Evolutionary conservation across 768 basidiomycete genomes (phyloP).

Genomic region (Naganishia onofrii): DNA sequence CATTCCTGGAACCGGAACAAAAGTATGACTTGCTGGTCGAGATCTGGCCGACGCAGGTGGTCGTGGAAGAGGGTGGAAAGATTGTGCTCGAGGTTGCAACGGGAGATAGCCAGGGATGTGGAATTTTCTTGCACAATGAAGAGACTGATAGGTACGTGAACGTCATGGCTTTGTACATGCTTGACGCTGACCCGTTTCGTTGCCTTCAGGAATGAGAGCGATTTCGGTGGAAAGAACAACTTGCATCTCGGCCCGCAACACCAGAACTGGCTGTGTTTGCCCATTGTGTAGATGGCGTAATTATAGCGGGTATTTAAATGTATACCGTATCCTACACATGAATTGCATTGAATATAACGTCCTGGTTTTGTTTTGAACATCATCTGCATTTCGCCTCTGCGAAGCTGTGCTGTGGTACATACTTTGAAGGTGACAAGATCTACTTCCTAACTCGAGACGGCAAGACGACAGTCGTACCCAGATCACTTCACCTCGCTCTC

Average conservation of each 20-base stretch:
- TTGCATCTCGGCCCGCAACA: constrained; percentile 33
- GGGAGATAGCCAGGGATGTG: constrained; percentile 33
- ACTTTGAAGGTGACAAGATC: too few relatives aligned
- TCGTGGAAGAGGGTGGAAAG: constrained; percentile 34
- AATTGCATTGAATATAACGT: background rate
- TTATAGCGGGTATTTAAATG: too few relatives aligned
- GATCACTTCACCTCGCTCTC: background rate
- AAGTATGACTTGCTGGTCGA: constrained; percentile 38
- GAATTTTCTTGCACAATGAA: constrained; percentile 34
- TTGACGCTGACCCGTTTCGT: background rate
- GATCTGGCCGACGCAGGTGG: constrained; percentile 43
- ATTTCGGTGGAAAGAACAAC: constrained; percentile 35
- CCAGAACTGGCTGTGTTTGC: constrained; percentile 35
- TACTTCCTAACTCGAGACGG: too few relatives aligned
- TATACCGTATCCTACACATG: background rate
- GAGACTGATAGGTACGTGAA: constrained; percentile 28
- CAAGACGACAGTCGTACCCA: too few relatives aligned
- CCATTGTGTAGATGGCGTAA: constrained; percentile 28
- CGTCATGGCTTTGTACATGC: background rate
- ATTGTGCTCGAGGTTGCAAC: constrained; percentile 35
- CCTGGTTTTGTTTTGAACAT: background rate
- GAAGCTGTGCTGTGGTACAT: background rate
- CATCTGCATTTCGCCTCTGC: background rate
- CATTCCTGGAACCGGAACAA: constrained; percentile 31
- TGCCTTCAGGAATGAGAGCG: constrained; percentile 17